Conservation (phyloP, 176 grass and related monocot genomes). For the Phyllostachys edulis region DNA sequence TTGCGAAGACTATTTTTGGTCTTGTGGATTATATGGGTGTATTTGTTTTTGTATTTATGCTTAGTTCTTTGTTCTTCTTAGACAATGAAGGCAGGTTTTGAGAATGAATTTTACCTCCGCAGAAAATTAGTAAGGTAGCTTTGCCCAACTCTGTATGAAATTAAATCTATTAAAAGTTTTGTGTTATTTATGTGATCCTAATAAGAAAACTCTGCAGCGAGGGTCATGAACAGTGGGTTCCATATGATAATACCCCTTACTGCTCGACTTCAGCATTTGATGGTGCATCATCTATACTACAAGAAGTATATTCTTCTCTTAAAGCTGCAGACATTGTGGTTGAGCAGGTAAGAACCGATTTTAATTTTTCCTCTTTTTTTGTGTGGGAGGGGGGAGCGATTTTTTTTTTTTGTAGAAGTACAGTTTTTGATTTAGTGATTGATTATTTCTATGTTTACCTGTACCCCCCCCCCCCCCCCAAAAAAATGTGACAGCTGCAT, state of each 20-base stretch:
- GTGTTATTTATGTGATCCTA: conserved; percentile 18
- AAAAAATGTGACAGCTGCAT: conserved; percentile 64
- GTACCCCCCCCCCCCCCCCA: neutral
- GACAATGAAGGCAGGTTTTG: conserved; percentile 90
- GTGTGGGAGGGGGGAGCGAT: neutral
- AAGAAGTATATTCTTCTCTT: conserved; percentile 80
- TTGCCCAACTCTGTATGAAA: conserved; percentile 14
- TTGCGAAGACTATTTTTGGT: neutral
- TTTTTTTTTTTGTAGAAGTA: neutral
- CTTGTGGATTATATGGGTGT: neutral
- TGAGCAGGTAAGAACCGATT: conserved; percentile 60
- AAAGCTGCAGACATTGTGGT: conserved; percentile 66
- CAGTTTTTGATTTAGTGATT: neutral
- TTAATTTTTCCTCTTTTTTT: neutral
- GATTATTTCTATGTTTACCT: neutral
- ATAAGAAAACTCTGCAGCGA: conserved; percentile 55
- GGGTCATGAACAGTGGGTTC: conserved; percentile 67
- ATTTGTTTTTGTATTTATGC: conserved; percentile 19
- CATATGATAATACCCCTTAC: conserved; percentile 77
- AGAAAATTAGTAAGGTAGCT: conserved; percentile 74
- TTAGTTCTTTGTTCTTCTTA: conserved; percentile 43
- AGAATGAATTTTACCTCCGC: conserved; percentile 95
- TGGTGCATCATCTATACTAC: conserved; percentile 63
- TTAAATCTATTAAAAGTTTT: neutral
- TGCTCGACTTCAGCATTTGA: conserved; percentile 90